phyloP scores from a whole-genome alignment of 768 basidiomycete species.

The Macrolepiota albuminosa region DNA sequence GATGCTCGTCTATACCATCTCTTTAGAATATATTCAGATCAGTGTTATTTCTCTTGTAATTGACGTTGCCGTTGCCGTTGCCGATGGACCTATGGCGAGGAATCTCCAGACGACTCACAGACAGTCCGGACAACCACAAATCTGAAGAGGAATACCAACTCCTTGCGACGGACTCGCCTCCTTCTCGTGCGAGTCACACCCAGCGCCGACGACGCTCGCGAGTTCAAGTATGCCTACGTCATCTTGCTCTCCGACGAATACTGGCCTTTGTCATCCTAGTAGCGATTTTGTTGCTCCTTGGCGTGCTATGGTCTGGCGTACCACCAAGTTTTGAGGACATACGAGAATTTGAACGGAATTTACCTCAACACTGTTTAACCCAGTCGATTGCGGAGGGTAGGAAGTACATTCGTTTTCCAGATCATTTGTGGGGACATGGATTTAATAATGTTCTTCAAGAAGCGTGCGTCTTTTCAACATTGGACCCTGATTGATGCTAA shows the following conservation, averaged over 20 bases:
- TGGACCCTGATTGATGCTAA: neutral
- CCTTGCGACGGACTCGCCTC: conserved; percentile 8
- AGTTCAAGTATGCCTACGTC: conserved; percentile 11
- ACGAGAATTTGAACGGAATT: conserved; percentile 15
- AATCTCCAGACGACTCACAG: conserved; percentile 13
- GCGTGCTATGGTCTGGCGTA: conserved; percentile 19
- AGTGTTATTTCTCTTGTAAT: neutral
- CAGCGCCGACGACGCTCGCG: conserved; percentile 13
- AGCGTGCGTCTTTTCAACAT: conserved; percentile 29
- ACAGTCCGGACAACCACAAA: conserved; percentile 11
- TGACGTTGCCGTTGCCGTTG: neutral
- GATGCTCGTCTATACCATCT: conserved; percentile 1
- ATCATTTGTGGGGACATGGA: conserved; percentile 56
- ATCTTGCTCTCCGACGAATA: conserved; percentile 15
- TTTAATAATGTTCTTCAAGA: conserved; percentile 62
- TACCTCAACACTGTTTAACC: conserved; percentile 19
- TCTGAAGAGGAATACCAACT: conserved; percentile 21
- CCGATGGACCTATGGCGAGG: conserved; percentile 19
- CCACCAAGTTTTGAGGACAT: conserved; percentile 20
- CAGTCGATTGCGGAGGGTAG: conserved; percentile 9
- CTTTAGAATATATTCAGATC: neutral
- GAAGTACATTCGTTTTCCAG: conserved; percentile 45
- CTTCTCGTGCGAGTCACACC: neutral
- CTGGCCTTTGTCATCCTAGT: conserved; percentile 13
- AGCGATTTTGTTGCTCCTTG: conserved; percentile 15